These are phyloP conservation scores for Themeda triandra DNA, from an alignment of 176 grass and related monocot species.

Conservation along the genomic window DNA sequence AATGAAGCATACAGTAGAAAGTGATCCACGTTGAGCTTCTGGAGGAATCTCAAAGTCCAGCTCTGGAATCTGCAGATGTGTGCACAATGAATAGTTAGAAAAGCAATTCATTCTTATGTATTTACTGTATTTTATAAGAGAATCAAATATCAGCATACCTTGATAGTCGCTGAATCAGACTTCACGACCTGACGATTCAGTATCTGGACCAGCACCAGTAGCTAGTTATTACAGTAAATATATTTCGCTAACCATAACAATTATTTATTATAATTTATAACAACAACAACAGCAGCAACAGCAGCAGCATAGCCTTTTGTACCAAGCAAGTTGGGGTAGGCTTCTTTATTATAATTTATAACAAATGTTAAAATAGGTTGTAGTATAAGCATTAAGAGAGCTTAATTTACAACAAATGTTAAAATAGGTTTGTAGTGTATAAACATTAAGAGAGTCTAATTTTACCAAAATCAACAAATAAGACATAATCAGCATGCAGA, in stretches of 20 bases:
- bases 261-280: too few species aligned
- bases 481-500: not conserved
- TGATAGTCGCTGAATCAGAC: constrained; percentile 97
- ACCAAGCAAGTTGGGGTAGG: too few species aligned
- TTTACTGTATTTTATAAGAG: not conserved
- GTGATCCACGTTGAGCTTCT: constrained; percentile 84
- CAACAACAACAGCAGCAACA: too few species aligned
- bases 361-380: too few species aligned
- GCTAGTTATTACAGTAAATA: constrained; percentile 3
- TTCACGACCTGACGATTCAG: constrained; percentile 94
- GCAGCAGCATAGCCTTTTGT: too few species aligned
- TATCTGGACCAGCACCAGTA: constrained; percentile 45
- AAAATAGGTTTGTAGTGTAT: not conserved
- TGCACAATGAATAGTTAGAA: constrained; percentile 22
- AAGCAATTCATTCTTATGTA: not conserved
- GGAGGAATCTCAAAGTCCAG: constrained; percentile 95
- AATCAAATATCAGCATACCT: constrained; percentile 40
- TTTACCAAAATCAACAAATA: not conserved
- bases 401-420: not conserved
- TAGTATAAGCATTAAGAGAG: too few species aligned
- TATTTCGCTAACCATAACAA: not conserved
- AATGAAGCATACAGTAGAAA: constrained; percentile 66
- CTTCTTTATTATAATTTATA: too few species aligned
- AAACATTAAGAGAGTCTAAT: not conserved
- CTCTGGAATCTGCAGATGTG: constrained; percentile 68